Evolutionary conservation across 2,329 filamentous ascomycete species (phyloP), one percentile per base, ranked within the genome.

Genomic region (Exophiala oligosperma): DNA sequence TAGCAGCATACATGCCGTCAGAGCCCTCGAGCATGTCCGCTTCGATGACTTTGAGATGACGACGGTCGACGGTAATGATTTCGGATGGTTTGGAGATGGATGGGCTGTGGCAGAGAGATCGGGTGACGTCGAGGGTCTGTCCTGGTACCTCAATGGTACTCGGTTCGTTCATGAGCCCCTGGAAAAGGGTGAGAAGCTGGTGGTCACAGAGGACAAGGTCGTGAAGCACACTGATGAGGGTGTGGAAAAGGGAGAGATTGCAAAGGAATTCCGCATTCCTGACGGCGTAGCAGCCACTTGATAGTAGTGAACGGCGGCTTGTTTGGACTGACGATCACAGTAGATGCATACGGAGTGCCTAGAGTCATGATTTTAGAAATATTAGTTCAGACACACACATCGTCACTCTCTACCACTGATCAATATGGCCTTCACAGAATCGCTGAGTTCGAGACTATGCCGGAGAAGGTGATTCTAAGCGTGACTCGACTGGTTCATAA

Each of bases 11-110:
- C 70, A 73, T 24, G 75, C 72, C 52, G 63, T 72, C 28, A 63
- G 68, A 50, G 60, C 72, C 32, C 57, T 76, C 17, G 66, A 70
- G 9, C 68, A 71, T 2, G 72, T 79, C 5, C 67, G 79, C 17
- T 74, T 71, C 4, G 78, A 81, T 63, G 78, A 81, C 61, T 80
- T 77, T 56, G 71, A 79, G 2, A 73, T 79, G 52, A 67, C 64
- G 37, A 77, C 79, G 55, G 68, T 71, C 32, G 74, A 72, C 23
- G 64, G 64, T 17, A 81, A 81, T 62, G 71, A 74, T 4, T 80
- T 77, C 64, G 63, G 74, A 21, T 80, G 79, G 66, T 77, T 81
- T 73, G 79, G 78, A 1, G 79, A 80, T 66, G 78, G 79, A 1
- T 75, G 75, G 64, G 76, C 75, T 1, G 49, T 49, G 7, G 66